Base-by-base conservation (phyloP, 306 rosid genomes). In the Castanea sativa region DNA sequence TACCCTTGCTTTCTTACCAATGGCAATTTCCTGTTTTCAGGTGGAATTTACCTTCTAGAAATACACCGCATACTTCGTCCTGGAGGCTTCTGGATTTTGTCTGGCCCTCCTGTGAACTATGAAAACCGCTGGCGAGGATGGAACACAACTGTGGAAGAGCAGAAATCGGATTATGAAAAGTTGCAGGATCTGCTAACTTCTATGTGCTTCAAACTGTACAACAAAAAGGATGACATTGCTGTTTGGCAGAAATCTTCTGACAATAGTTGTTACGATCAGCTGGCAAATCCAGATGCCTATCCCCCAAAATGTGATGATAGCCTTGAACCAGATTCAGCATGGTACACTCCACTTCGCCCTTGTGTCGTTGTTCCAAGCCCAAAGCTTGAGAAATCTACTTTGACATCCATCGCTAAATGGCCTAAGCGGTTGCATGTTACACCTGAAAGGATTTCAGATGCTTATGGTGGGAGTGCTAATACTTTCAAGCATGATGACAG, bases 91-190 rank as follows among this genome's bases (percentile, higher is more conserved):
- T 96, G 99, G 99, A 85, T 93, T 60, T 81, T 96, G 51, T 96
- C 99, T 5, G 99, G 99, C 27, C 99, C 99, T 13, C 99, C 99
- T 3, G 98, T 96, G 30, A 96, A 96, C 91, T 96, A 93, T 0
- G 85, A 93, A 85, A 76, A 80, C 43, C 91, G 90, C 76, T 96
- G 99, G 99, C 84, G 89, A 5, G 99, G 99, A 59, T 96, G 99
- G 99, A 91, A 96, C 87, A 93, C 99, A 4, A 96, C 98, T 0
- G 76, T 89, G 19, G 96, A 90, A 83, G 99, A 91, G 71, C 99
- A 96, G 76, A 90, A 73, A 88, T 74, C 94, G 13, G 98, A 96
- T 83, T 93, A 91, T 27, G 83, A 96, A 12, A 96, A 89, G 82
- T 81, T 96, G 74, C 96, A 91, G 82, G 85, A 87, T 5, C 85